Conservation (phyloP, 371 early-diverging fungal species). For the Mortierella sp. region DNA sequence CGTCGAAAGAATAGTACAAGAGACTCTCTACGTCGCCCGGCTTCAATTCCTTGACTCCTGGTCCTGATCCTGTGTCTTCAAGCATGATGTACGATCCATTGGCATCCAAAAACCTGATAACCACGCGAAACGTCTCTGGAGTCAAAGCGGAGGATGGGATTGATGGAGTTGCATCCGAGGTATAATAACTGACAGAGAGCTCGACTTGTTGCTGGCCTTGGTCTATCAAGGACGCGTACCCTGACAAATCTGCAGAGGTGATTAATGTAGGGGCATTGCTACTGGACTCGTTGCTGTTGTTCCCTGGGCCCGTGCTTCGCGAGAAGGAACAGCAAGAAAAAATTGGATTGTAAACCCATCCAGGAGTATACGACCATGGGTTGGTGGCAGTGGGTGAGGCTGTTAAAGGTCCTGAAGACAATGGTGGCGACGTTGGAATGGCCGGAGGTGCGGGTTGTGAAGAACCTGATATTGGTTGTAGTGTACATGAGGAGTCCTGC, state of each 20-base stretch:
- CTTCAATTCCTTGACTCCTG: slow-evolving; percentile 5
- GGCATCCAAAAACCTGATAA: slow-evolving; percentile 37
- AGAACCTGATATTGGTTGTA: slow-evolving; percentile 11
- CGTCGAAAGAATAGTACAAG: slow-evolving; percentile 44
- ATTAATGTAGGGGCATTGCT: slow-evolving; percentile 22
- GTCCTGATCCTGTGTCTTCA: neutral
- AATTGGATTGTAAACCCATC: slow-evolving; percentile 47
- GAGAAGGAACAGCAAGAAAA: slow-evolving; percentile 46
- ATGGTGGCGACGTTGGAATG: slow-evolving; percentile 18
- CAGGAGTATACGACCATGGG: slow-evolving; percentile 49
- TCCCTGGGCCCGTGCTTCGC: neutral
- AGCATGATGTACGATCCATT: slow-evolving; percentile 22
- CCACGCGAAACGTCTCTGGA: slow-evolving; percentile 19
- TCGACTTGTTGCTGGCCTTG: slow-evolving; percentile 45
- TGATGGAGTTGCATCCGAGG: slow-evolving; percentile 22
- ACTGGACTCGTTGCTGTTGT: neutral
- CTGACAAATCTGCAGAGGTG: slow-evolving; percentile 32
- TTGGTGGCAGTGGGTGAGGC: slow-evolving; percentile 12
- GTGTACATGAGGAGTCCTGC: slow-evolving; percentile 35
- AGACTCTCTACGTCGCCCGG: slow-evolving; percentile 32
- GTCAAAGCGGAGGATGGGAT: neutral
- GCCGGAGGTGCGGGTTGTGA: slow-evolving; percentile 16
- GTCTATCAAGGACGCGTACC: slow-evolving; percentile 27
- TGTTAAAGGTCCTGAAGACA: slow-evolving; percentile 33
- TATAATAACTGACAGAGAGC: slow-evolving; percentile 38